phyloP scores from a whole-genome alignment of 2,329 filamentous ascomycete species.

The Diaporthe ampelina region DNA sequence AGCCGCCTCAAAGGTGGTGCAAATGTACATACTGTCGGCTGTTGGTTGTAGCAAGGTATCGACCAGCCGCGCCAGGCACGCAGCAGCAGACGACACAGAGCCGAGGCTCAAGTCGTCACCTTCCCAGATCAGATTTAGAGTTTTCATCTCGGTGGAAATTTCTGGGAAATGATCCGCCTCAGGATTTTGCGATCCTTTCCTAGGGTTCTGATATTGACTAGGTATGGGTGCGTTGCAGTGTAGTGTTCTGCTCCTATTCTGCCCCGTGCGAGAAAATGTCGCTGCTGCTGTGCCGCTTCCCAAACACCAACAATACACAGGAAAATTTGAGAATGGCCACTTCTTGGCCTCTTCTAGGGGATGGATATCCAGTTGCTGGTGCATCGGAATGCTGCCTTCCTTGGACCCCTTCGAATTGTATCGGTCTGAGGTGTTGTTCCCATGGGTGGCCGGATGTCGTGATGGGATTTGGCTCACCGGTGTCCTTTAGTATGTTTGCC shows the following conservation, averaged over 20 bases:
- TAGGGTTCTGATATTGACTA: neutral
- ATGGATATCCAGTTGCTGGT: neutral
- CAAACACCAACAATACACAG: neutral
- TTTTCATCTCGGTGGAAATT: neutral
- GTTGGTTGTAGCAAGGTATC: neutral
- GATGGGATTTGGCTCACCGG: neutral
- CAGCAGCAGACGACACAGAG: neutral
- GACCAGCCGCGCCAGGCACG: neutral
- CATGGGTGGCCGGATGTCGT: too few species aligned
- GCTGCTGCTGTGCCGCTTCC: neutral
- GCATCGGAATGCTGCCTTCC: neutral
- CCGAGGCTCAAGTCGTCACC: neutral
- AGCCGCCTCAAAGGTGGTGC: neutral
- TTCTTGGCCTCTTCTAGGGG: neutral
- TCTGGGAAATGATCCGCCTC: neutral
- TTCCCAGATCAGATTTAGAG: neutral
- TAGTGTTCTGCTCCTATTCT: neutral
- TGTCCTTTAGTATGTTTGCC: neutral
- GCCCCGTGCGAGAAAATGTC: neutral
- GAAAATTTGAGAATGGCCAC: neutral
- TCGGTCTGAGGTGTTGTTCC: neutral
- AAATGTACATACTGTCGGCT: neutral
- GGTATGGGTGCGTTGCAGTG: neutral
- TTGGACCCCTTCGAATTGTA: neutral
- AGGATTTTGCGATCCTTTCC: neutral